phyloP scores from a whole-genome alignment of 192 early-diverging fungal species.

The Polychytrium aggregatum region DNA sequence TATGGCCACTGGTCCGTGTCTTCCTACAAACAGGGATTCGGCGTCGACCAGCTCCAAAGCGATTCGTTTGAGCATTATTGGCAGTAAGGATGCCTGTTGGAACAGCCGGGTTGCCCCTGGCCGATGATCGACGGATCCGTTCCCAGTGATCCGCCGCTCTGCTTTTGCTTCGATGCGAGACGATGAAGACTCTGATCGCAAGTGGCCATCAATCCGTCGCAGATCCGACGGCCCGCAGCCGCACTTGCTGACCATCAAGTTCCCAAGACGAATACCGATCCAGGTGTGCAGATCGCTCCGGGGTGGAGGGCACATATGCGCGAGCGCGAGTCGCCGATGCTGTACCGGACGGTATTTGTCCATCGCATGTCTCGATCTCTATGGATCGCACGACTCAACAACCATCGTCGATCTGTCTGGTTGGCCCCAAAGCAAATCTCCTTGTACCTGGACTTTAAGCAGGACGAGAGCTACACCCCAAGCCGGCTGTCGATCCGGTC shows the following conservation, averaged over 20 bases:
- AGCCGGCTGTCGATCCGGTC: constrained; percentile 47
- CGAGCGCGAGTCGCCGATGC: too few relatives aligned
- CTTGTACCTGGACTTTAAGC: constrained; percentile 52
- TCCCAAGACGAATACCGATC: constrained; percentile 47
- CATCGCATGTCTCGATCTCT: too few relatives aligned
- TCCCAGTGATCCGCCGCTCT: too few relatives aligned
- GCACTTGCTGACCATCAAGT: constrained; percentile 65
- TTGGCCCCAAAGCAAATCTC: constrained; percentile 15
- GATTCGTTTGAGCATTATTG: constrained; percentile 63
- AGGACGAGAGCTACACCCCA: constrained; percentile 81
- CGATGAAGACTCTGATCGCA: too few relatives aligned
- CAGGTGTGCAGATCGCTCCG: too few relatives aligned
- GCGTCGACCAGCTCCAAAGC: constrained; percentile 53
- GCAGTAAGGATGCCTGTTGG: constrained; percentile 46
- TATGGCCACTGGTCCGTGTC: constrained; percentile 61
- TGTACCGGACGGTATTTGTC: too few relatives aligned
- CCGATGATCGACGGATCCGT: too few relatives aligned
- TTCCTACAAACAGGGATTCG: constrained; percentile 47
- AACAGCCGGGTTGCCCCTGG: too few relatives aligned
- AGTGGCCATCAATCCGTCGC: too few relatives aligned
- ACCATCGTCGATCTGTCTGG: not conserved
- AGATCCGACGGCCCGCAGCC: constrained; percentile 63
- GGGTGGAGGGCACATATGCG: too few relatives aligned
- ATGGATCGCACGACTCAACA: not conserved
- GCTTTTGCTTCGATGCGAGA: too few relatives aligned